Conservation (phyloP, 148 eudicot species). For the Tetragonia tetragonoides region DNA sequence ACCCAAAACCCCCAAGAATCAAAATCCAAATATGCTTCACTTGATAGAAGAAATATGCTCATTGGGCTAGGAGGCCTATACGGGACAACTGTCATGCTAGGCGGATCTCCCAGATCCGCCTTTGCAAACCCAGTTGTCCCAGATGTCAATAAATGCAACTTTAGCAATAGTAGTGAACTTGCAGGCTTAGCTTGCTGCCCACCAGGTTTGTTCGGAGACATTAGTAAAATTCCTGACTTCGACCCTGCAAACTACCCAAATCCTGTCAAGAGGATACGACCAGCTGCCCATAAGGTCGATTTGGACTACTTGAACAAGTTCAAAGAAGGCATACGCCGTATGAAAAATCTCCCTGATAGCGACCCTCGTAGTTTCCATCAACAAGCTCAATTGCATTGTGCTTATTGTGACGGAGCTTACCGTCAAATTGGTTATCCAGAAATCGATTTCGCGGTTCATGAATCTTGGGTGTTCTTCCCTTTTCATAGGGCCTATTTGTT, state of each 20-base stretch:
- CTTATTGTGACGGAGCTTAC: slow-evolving; percentile 20
- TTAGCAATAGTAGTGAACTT: neutral
- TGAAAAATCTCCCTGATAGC: neutral
- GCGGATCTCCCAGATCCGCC: neutral
- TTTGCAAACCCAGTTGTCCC: slow-evolving; percentile 7
- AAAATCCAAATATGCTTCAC: too few relatives aligned
- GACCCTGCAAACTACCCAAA: neutral
- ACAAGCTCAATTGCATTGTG: slow-evolving; percentile 17
- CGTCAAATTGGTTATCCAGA: neutral
- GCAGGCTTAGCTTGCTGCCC: slow-evolving; percentile 8
- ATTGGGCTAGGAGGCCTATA: slow-evolving; percentile 19
- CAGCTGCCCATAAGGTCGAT: slow-evolving; percentile 16
- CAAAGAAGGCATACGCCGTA: neutral
- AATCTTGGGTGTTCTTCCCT: slow-evolving; percentile 5
- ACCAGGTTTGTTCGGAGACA: neutral
- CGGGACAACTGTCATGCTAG: slow-evolving; percentile 1
- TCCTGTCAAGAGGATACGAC: neutral
- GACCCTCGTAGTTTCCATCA: slow-evolving; percentile 12
- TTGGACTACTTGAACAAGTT: neutral
- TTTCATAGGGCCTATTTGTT: slow-evolving; percentile 15
- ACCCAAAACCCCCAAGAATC: too few relatives aligned
- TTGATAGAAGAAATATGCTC: slow-evolving; percentile 2
- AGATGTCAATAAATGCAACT: neutral
- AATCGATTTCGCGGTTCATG: neutral
- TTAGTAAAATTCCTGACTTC: neutral